A percentile compares a stretch with the other conserved stretches of the same genome.
These are phyloP conservation scores for Daldinia caldariorum DNA, from an alignment of 495 filamentous ascomycete genomes.

Conservation along the genomic window DNA sequence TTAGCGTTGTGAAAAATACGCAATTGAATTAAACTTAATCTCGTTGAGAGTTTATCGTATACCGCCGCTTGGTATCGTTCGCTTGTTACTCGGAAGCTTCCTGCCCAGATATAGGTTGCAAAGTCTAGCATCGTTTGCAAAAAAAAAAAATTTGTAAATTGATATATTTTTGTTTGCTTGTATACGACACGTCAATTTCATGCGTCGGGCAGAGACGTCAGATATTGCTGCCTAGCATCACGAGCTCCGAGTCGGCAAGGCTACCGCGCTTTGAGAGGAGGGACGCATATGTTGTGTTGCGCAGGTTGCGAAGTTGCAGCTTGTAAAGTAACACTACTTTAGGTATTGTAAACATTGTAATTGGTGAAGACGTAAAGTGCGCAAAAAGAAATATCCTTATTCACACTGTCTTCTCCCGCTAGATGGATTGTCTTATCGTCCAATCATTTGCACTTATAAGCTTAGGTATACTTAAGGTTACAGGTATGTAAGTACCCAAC, in stretches of 20 bases:
- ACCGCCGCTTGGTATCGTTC: conserved; percentile 3
- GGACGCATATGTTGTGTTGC: neutral
- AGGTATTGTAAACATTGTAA: conserved; percentile 12
- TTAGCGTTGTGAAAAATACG: neutral
- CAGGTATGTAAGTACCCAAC: too few relatives aligned
- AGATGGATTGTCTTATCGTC: too few relatives aligned
- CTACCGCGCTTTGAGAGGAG: conserved; percentile 9
- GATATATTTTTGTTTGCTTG: neutral
- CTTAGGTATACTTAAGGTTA: too few relatives aligned
- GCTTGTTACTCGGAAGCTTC: neutral
- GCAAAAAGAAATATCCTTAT: neutral
- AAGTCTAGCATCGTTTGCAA: neutral
- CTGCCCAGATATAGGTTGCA: neutral
- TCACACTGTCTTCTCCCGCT: neutral
- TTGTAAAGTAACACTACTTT: conserved; percentile 8
- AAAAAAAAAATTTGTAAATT: too few relatives aligned
- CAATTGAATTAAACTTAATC: neutral
- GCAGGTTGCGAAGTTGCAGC: neutral
- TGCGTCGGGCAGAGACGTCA: conserved; percentile 15
- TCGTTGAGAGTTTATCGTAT: conserved; percentile 1
- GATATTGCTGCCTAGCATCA: neutral
- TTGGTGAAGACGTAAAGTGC: conserved; percentile 15
- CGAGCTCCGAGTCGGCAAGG: conserved; percentile 7
- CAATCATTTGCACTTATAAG: too few relatives aligned
- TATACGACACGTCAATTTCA: conserved; percentile 6